phyloP scores from a whole-genome alignment of 805 yeast genomes.

The Lipomyces yamadae region DNA sequence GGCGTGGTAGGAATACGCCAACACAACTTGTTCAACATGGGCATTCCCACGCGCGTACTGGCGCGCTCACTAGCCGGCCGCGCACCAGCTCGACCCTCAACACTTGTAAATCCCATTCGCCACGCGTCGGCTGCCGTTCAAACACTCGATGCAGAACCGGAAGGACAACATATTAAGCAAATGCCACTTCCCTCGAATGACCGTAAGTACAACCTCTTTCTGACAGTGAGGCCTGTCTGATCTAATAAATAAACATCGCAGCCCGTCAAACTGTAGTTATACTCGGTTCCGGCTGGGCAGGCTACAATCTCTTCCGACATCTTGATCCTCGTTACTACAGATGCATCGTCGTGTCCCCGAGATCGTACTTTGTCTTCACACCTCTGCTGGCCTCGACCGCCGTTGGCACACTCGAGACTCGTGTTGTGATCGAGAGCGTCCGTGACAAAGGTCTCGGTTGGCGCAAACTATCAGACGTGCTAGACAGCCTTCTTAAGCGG shows the following conservation, averaged over 20 bases:
- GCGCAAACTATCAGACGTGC: slow-evolving; percentile 46
- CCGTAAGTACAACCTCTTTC: not conserved
- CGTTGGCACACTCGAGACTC: slow-evolving; percentile 69
- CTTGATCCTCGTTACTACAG: slow-evolving; percentile 61
- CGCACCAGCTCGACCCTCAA: not conserved
- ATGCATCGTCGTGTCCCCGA: slow-evolving; percentile 69
- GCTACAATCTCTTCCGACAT: slow-evolving; percentile 61
- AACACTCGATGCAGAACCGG: not conserved
- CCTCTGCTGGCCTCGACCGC: slow-evolving; percentile 74
- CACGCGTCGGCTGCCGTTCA: not conserved
- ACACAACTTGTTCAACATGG: not conserved
- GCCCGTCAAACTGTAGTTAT: slow-evolving; percentile 51
- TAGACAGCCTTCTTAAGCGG: not conserved
- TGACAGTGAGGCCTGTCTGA: not conserved
- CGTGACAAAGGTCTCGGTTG: slow-evolving; percentile 56
- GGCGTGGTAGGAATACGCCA: not conserved
- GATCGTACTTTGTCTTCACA: slow-evolving; percentile 70
- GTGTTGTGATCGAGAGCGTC: slow-evolving; percentile 66
- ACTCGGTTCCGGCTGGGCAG: slow-evolving; percentile 75
- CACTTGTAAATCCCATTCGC: not conserved
- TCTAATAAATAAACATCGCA: not conserved
- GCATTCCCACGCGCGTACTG: not conserved
- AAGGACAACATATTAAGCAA: not conserved
- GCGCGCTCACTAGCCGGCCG: not conserved
- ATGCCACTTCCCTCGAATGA: not conserved